Percentiles rank a stretch among this genome's conserved stretches.
Evolutionary conservation across 495 filamentous ascomycete genomes (phyloP).

Genomic region (Aspergillus asperescens): DNA sequence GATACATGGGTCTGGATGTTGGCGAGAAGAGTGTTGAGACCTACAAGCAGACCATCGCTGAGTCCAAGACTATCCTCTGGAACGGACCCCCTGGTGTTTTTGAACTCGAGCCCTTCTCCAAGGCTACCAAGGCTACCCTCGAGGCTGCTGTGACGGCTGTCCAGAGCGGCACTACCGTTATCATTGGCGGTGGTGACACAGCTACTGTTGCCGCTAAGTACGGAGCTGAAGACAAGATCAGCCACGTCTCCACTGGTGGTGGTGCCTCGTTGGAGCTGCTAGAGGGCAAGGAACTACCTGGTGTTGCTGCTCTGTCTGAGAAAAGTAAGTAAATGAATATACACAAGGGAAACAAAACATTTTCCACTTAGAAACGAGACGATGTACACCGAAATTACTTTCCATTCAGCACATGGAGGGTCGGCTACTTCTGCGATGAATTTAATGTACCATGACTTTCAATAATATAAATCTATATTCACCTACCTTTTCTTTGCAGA

Average conservation of each 20-base stretch:
- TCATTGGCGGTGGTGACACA: conserved; percentile 97
- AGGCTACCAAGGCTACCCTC: conserved; percentile 82
- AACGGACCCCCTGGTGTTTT: conserved; percentile 97
- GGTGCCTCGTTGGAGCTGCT: conserved; percentile 93
- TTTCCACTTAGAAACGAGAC: neutral
- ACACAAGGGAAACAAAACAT: neutral
- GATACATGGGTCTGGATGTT: conserved; percentile 95
- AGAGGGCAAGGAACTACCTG: conserved; percentile 95
- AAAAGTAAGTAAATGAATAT: conserved; percentile 58
- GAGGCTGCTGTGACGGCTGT: conserved; percentile 78
- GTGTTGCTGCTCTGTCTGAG: conserved; percentile 79
- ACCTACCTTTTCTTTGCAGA: neutral
- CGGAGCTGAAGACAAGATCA: conserved; percentile 89
- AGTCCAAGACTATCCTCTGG: conserved; percentile 97
- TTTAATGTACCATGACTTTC: conserved; percentile 27
- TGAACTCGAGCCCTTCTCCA: conserved; percentile 90
- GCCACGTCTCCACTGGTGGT: conserved; percentile 95
- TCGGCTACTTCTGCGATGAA: conserved; percentile 14
- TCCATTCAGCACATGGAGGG: neutral
- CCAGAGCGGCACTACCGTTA: conserved; percentile 80
- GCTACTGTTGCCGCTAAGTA: conserved; percentile 98
- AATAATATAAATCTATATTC: conserved; percentile 50
- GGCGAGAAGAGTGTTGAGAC: conserved; percentile 80
- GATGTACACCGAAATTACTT: neutral
- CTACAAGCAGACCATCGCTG: conserved; percentile 76